Evolutionary conservation across 345 rosid species (phyloP), one percentile per base, ranked within the genome.

Genomic region (Citrus unshiu): DNA sequence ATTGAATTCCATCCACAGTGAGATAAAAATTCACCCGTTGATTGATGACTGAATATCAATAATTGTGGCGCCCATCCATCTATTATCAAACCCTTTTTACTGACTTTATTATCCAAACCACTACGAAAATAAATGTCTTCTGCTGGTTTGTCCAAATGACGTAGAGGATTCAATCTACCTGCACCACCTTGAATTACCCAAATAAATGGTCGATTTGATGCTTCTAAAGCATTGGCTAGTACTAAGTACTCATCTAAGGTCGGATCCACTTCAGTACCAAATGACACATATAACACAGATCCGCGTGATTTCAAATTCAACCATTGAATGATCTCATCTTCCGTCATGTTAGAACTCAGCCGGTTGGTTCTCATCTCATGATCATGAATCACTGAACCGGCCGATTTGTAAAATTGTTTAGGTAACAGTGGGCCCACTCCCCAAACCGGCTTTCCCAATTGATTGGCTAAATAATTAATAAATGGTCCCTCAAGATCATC

Each of bases 371-470:
- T 27, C 29, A 27, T 27, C 29, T 27, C 29, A 27, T 27, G 29
- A 27, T 27, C 29, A 27, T 27, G 29, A 27, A 27, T 0, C 29
- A 27, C 29, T 27, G 29, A 27, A 27, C 29, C 29, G 2, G 29
- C 29, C 29, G 29, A 27, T 27, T 27, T 27, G 29, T 27, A 88
- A 57, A 78, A 86, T 29, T 80, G 68, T 16, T 84, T 83, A 0
- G 91, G 87, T 4, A 88, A 59, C 3, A 88, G 71, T 3, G 91
- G 91, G 3, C 89, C 91, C 4, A 86, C 81, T 12, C 86, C 87
- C 84, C 88, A 85, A 4, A 80, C 84, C 6, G 88, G 91, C 67
- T 83, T 88, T 3, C 25, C 73, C 13, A 77, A 21, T 34, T 79
- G 78, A 9, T 61, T 49, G 1, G 71, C 59, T 1, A 86, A 7